Evolutionary conservation across 768 basidiomycete species (phyloP).

Genomic region (Suillus hirtellus): DNA sequence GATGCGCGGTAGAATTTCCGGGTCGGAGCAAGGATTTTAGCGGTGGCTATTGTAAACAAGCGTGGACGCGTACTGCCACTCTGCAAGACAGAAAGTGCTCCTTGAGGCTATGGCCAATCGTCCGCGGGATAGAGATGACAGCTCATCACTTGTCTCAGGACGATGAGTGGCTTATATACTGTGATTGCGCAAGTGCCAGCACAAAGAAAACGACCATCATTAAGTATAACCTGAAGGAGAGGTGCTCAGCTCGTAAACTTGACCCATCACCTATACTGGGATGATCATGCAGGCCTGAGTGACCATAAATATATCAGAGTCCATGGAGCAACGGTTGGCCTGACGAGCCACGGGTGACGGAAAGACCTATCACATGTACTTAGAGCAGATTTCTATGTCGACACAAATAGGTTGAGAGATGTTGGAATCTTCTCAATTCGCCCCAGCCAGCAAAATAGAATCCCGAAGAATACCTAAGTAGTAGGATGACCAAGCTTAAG

Average conservation of each 20-base stretch:
- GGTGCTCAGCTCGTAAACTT: background rate
- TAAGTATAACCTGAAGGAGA: background rate
- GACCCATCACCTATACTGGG: background rate
- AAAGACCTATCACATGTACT: background rate
- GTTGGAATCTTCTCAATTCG: background rate
- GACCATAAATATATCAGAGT: background rate
- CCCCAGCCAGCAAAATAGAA: background rate
- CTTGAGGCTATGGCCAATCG: background rate
- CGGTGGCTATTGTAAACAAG: background rate
- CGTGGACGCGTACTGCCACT: background rate
- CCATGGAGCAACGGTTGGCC: background rate
- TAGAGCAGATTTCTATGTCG: background rate
- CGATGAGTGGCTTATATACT: background rate
- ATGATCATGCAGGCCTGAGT: background rate
- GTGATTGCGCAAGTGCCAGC: background rate
- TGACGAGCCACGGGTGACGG: background rate
- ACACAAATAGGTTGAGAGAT: background rate
- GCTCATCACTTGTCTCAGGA: background rate
- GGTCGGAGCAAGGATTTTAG: background rate
- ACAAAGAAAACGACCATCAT: background rate
- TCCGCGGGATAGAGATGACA: slow-evolving; percentile 1
- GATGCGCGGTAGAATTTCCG: background rate
- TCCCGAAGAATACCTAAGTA: background rate
- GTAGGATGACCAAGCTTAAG: background rate
- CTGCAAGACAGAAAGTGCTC: background rate